A percentile compares a stretch with the other conserved stretches of the same genome.
Evolutionary conservation across 768 basidiomycete genomes (phyloP).

Genomic region (Rhodotorula graminis): DNA sequence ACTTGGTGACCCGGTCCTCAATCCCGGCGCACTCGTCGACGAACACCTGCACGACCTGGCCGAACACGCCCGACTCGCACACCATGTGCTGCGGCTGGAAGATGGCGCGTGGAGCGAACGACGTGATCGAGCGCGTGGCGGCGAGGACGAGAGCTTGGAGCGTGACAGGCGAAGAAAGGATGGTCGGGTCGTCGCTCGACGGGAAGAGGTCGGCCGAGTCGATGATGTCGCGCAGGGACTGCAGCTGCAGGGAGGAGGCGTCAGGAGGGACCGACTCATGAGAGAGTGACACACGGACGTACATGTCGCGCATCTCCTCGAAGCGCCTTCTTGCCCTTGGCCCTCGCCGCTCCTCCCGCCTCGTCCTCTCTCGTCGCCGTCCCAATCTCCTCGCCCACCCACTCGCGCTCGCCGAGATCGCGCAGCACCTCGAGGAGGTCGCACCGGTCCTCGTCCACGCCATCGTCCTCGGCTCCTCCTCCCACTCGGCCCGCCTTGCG

Average conservation of each 20-base stretch:
- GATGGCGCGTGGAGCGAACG: slow-evolving; percentile 21
- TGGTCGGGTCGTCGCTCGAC: background rate
- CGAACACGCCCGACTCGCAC: slow-evolving; percentile 24
- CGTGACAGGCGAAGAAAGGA: background rate
- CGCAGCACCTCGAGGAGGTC: slow-evolving; percentile 9
- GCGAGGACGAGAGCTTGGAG: slow-evolving; percentile 16
- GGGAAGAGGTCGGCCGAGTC: slow-evolving; percentile 12
- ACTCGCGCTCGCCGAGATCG: background rate
- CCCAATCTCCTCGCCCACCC: background rate
- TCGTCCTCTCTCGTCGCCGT: background rate
- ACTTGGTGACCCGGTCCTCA: background rate
- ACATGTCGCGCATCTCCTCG: slow-evolving; percentile 2
- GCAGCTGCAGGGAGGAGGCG: background rate
- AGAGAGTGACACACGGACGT: background rate
- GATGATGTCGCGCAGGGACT: slow-evolving; percentile 24
- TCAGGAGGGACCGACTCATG: background rate
- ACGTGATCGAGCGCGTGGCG: slow-evolving; percentile 3
- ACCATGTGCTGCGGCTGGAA: slow-evolving; percentile 36
- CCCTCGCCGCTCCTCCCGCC: background rate
- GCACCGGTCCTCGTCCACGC: background rate
- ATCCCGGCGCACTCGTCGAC: background rate
- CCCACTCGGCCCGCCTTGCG: background rate
- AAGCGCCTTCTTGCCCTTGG: background rate
- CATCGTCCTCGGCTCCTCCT: background rate
- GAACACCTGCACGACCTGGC: background rate